Conservation (phyloP, 257 asterid species). For the Schizonepeta tenuifolia region DNA sequence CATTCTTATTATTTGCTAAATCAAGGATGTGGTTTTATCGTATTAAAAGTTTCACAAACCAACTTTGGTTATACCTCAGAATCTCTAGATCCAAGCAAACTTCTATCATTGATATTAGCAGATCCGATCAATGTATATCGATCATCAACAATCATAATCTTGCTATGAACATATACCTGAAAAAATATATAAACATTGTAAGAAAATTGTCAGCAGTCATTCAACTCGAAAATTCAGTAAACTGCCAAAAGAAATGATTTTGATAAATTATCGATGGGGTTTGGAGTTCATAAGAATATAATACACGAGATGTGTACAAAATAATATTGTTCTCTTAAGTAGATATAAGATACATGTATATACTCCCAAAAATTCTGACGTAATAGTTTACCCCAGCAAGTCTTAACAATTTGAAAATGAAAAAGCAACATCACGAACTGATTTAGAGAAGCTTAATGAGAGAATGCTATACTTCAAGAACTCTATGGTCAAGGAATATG, state of each 20-base stretch:
- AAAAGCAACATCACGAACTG: slow-evolving; percentile 1
- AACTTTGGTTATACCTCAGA: slow-evolving; percentile 69
- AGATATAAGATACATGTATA: slow-evolving; percentile 13
- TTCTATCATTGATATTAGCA: slow-evolving; percentile 90
- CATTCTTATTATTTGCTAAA: slow-evolving; percentile 1
- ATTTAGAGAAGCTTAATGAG: slow-evolving; percentile 9
- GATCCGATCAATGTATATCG: slow-evolving; percentile 77
- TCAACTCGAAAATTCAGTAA: not conserved
- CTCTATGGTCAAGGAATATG: slow-evolving; percentile 23
- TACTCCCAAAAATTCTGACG: slow-evolving; percentile 8
- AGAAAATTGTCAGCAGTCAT: not conserved
- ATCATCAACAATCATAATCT: slow-evolving; percentile 93
- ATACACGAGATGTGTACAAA: not conserved
- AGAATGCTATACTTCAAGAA: slow-evolving; percentile 17
- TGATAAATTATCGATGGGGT: not conserved
- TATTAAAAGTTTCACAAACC: slow-evolving; percentile 8
- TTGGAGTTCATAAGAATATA: not conserved
- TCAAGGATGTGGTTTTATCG: not conserved
- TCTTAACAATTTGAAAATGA: not conserved
- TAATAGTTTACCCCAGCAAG: slow-evolving; percentile 3
- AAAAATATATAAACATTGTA: slow-evolving; percentile 18
- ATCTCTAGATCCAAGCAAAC: slow-evolving; percentile 97
- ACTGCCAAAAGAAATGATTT: not conserved
- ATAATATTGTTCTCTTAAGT: slow-evolving; percentile 5
- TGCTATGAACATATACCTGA: slow-evolving; percentile 97